Evolutionary conservation across 495 filamentous ascomycete species (phyloP), one percentile per base, ranked within the genome.

Genomic region (Paragyromitra xinjiangensis): DNA sequence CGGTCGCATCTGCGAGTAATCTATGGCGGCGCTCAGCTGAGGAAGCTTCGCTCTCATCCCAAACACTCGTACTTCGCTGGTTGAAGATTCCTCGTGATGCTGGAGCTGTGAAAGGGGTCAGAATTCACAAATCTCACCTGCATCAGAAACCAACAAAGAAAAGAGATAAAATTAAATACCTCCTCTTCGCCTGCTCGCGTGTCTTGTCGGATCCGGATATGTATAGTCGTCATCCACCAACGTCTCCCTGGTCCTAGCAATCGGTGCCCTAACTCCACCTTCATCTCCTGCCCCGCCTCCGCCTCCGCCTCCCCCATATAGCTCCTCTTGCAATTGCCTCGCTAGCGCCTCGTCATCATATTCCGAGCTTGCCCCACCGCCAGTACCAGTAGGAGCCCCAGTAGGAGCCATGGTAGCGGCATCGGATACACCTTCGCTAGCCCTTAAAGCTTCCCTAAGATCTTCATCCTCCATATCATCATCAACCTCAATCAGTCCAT

Each of bases 281-380:
- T 9, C 24, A 12, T 56, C 53, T 14, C 53, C 19, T 9, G 19
- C 90, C 8, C 44, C 61, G 58, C 42, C 61, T 9, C 83, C 78
- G 44, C 85, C 80, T 69, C 69, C 64, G 50, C 80, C 73, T 77
- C 86, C 85, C 77, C 88, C 84, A 81, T 98, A 98, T 81, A 97
- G 86, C 84, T 99, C 94, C 80, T 98, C 93, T 80, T 98, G 96
- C 56, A 99, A 82, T 53, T 93, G 89, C 78, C 93, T 89, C 6
- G 95, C 95, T 89, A 98, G 93, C 11, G 93, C 95, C 55, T 94
- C 95, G 84, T 99, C 95, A 77, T 98, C 95, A 61, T 89, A 86
- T 19, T 83, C 78, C 19, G 55, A 39, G 44, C 19, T 58, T 22
- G 44, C 64, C 12, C n/a, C 55, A 12, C 48, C 67, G 24, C 51